A percentile compares a stretch with the other conserved stretches of the same genome.
Evolutionary conservation across 2,329 filamentous ascomycete genomes (phyloP).

Genomic region (Colletotrichum sp.): DNA sequence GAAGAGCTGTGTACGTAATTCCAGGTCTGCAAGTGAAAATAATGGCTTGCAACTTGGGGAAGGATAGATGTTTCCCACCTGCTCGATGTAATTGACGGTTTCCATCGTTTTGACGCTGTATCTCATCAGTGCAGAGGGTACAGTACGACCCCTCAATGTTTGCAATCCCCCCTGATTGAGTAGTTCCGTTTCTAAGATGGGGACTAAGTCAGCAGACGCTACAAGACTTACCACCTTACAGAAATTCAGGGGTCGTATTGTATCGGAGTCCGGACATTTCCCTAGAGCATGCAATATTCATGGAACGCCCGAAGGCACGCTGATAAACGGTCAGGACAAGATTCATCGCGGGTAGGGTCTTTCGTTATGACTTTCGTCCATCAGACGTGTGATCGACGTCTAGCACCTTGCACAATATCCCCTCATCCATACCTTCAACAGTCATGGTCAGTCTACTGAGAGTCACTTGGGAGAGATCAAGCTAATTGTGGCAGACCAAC

Average conservation of each 20-base stretch:
- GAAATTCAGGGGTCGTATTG: no score
- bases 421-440: background rate
- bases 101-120: no score
- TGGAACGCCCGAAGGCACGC: background rate
- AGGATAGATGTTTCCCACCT: background rate
- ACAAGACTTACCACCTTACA: background rate
- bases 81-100: background rate
- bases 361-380: background rate
- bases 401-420: background rate
- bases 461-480: background rate
- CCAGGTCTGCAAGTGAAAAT: fast-evolving
- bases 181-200: background rate
- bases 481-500: background rate
- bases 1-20: background rate
- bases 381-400: background rate
- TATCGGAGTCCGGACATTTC: no score
- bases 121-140: no score
- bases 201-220: fast-evolving
- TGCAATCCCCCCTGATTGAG: background rate
- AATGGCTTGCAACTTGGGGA: fast-evolving
- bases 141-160: background rate
- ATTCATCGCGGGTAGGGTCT: no score
- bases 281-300: background rate
- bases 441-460: background rate
- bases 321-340: background rate